Percentiles rank a stretch among this genome's conserved stretches.
These are phyloP conservation scores for Suhomyces yuchorum DNA, from an alignment of 1,139 yeast species.

Conservation along the genomic window DNA sequence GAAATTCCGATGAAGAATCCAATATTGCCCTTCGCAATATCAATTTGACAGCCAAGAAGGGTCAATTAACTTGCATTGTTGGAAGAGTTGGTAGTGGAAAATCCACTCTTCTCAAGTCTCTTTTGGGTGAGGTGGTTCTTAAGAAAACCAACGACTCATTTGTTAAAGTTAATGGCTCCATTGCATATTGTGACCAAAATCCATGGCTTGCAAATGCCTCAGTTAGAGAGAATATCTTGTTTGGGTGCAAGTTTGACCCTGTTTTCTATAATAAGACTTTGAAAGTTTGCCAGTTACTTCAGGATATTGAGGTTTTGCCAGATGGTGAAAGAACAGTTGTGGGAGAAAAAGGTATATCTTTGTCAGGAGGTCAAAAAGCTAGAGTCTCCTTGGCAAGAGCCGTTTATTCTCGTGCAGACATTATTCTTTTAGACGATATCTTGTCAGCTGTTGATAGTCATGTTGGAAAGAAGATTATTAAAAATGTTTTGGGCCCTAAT, in stretches of 20 bases:
- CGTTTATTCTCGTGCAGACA: slow-evolving; percentile 27
- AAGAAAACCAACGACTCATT: slow-evolving; percentile 6
- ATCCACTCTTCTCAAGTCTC: slow-evolving; percentile 27
- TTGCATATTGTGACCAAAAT: slow-evolving; percentile 30
- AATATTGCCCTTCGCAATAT: slow-evolving; percentile 23
- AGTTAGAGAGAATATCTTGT: slow-evolving; percentile 26
- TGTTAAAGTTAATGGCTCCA: slow-evolving; percentile 23
- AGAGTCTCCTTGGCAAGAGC: slow-evolving; percentile 32
- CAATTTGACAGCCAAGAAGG: slow-evolving; percentile 26
- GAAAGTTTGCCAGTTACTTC: slow-evolving; percentile 24
- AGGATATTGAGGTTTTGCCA: slow-evolving; percentile 26
- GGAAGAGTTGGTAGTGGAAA: slow-evolving; percentile 36
- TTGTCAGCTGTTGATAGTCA: slow-evolving; percentile 32
- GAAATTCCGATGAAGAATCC: background rate
- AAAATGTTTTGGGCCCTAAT: slow-evolving; percentile 17
- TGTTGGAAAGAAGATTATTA: slow-evolving; percentile 27
- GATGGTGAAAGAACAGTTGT: slow-evolving; percentile 29
- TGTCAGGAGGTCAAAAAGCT: slow-evolving; percentile 32
- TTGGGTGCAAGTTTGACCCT: slow-evolving; percentile 25
- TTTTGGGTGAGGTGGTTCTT: slow-evolving; percentile 27
- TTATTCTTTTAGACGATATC: slow-evolving; percentile 27
- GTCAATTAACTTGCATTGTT: slow-evolving; percentile 31
- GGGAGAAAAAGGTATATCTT: slow-evolving; percentile 31
- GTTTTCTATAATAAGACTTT: slow-evolving; percentile 23
- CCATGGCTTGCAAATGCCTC: slow-evolving; percentile 28